Percentiles rank a stretch among this genome's conserved stretches.
Conservation (phyloP, 257 asterid genomes). For the Knoxia roxburghii region DNA sequence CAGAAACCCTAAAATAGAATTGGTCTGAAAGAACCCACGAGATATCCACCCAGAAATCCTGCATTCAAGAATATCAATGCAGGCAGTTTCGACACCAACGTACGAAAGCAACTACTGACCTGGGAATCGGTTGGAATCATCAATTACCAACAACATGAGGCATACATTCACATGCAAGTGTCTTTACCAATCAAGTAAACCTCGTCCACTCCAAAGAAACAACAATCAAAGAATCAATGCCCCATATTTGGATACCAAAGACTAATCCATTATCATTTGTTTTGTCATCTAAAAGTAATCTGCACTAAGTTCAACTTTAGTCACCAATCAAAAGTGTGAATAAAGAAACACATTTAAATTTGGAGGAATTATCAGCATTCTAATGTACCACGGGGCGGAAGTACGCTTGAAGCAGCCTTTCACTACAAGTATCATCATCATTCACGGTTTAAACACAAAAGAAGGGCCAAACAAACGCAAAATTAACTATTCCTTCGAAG, state of each 20-base stretch:
- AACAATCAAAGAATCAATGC: not conserved
- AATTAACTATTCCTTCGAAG: constrained; percentile 25
- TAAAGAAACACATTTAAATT: constrained; percentile 7
- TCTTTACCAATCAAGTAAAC: not conserved
- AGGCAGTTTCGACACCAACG: no score
- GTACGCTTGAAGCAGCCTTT: constrained; percentile 3
- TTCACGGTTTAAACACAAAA: not conserved
- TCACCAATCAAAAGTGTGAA: not conserved
- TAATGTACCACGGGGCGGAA: constrained; percentile 1
- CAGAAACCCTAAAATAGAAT: no score
- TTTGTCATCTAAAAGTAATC: not conserved
- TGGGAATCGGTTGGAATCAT: no score
- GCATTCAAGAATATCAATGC: no score
- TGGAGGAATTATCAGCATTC: not conserved
- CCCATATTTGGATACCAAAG: not conserved
- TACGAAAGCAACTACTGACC: no score
- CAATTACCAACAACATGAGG: no score
- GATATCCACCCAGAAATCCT: no score
- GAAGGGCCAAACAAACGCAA: not conserved
- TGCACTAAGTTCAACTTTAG: not conserved
- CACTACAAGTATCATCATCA: constrained; percentile 3
- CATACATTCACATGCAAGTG: not conserved
- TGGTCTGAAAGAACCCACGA: no score
- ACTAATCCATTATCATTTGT: no score
- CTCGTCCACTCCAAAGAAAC: not conserved